A percentile compares a stretch with the other conserved stretches of the same genome.
Evolutionary conservation across 2,329 filamentous ascomycete genomes (phyloP).

Genomic region (Stemphylium lycopersici): DNA sequence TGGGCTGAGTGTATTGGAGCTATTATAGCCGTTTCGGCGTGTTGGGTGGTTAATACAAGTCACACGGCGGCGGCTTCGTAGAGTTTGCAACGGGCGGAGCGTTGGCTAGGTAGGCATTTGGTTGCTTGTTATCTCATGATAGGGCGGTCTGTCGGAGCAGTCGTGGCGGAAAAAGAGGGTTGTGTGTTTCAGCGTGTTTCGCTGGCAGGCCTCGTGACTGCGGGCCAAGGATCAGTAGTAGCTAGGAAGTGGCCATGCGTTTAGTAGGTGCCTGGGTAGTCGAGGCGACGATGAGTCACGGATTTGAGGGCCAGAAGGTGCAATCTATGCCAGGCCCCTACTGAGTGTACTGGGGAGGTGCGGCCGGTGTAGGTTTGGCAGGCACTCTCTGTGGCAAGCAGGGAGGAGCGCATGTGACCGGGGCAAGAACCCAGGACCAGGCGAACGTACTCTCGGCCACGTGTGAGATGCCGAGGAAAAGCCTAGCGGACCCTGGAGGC

Average conservation of each 20-base stretch:
- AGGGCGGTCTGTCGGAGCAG: conserved; percentile 18
- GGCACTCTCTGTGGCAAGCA: too few species aligned
- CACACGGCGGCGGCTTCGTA: neutral
- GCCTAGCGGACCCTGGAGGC: neutral
- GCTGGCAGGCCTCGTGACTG: neutral
- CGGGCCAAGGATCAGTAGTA: neutral
- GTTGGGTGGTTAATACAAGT: neutral
- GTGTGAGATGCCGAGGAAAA: conserved; percentile 14
- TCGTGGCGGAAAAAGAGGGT: conserved; percentile 23
- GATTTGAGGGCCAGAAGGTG: neutral
- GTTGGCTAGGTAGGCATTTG: neutral
- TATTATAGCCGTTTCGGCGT: neutral
- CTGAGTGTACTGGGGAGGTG: neutral
- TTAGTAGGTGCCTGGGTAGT: too few species aligned
- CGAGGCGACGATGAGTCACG: conserved; percentile 9
- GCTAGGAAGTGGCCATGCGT: conserved; percentile 3
- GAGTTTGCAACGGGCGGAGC: conserved; percentile 3
- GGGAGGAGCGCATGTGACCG: too few species aligned
- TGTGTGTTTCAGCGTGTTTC: conserved; percentile 29
- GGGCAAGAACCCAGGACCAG: neutral
- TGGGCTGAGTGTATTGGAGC: too few species aligned
- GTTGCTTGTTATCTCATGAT: neutral
- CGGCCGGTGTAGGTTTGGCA: neutral
- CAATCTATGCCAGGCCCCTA: neutral
- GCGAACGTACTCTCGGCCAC: conserved; percentile 15